Base-by-base conservation (phyloP, 2,329 filamentous ascomycete species). In the Aquanectria penicillioides region DNA sequence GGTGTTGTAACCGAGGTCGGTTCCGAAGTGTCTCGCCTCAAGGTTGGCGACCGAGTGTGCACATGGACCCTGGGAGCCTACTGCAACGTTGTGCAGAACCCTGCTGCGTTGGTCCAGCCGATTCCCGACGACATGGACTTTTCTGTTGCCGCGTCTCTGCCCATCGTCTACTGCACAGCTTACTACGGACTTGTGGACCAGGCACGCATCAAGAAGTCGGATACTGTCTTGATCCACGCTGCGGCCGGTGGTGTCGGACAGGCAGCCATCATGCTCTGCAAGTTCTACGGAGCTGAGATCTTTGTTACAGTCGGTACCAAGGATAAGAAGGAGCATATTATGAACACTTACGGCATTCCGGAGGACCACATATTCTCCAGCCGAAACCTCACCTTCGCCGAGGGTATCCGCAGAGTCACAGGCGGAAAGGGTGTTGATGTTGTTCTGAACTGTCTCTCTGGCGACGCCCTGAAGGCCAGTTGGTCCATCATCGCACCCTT, bases 401-500 rank as follows among this genome's bases (percentile, higher is more conserved):
- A 62, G 5, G 68, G 64, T 6, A 56, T 74, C 6, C 54, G 60
- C 23, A 51, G 47, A 9, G 41, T 52, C 7, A 74, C 70, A 4
- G 54, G 59, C 12, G 64, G 65, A 2, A 52, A 55, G 6, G 72
- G 72, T 9, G 65, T 75, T 8, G 66, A 75, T 22, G 41, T 75
- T 3, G 60, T 74, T 2, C 58, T 75, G 13, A 72, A 73, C 58
- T 67, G 66, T 4, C 41, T 71, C 2, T 43, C 69, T 4, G 70
- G 71, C 3, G 70, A 74, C 8, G 28, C 59, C 2, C 57, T 76
- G 1, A 62, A 60, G 2, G 65, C 68, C 1, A 69, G 71, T 2
- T 75, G 70, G 71, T 41, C 67, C 11, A 73, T 69, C 44, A 59
- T 77, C 13, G 71, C 75, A 4, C 49, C 53, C 3, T 69, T 69